A percentile compares a stretch with the other conserved stretches of the same genome.
These are phyloP conservation scores for Penicillium egyptiacum DNA, from an alignment of 495 filamentous ascomycete genomes.

Conservation along the genomic window DNA sequence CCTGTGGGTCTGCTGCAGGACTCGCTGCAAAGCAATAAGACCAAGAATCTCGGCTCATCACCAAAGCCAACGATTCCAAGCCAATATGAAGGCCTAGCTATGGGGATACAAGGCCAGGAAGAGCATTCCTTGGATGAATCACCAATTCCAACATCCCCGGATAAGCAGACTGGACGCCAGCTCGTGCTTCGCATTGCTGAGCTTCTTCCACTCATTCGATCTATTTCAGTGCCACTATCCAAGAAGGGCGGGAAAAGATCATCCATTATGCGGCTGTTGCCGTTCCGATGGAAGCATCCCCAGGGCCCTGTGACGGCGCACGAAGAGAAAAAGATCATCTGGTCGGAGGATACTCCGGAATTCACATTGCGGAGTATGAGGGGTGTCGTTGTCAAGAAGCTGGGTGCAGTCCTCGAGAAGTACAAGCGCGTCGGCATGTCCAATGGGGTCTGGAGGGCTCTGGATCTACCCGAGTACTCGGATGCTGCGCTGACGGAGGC, in stretches of 20 bases:
- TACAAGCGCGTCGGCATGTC: conserved; percentile 22
- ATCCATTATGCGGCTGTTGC: conserved; percentile 27
- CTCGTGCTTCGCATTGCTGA: conserved; percentile 34
- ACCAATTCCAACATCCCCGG: not conserved
- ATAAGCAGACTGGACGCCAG: conserved; percentile 10
- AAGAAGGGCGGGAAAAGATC: conserved; percentile 17
- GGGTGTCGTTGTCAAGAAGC: conserved; percentile 40
- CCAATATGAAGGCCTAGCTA: not conserved
- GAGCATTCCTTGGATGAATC: not conserved
- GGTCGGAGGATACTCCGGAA: conserved; percentile 68
- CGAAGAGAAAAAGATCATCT: conserved; percentile 44
- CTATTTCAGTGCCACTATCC: conserved; percentile 13
- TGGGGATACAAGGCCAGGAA: not conserved
- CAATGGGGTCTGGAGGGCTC: conserved; percentile 36
- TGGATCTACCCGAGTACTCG: conserved; percentile 30
- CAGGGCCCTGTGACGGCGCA: conserved; percentile 27
- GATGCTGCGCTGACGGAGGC: conserved; percentile 31
- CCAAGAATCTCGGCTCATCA: not conserved
- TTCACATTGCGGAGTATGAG: conserved; percentile 58
- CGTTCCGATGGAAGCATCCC: conserved; percentile 41
- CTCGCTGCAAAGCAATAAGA: conserved; percentile 8
- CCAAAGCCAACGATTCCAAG: not conserved
- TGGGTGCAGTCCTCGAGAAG: conserved; percentile 30
- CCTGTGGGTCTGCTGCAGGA: conserved; percentile 52
- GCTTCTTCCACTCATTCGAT: conserved; percentile 28